Percentiles rank a stretch among this genome's conserved stretches.
Evolutionary conservation across 129 eudicot species (phyloP).

Genomic region (Deinandra increscens): DNA sequence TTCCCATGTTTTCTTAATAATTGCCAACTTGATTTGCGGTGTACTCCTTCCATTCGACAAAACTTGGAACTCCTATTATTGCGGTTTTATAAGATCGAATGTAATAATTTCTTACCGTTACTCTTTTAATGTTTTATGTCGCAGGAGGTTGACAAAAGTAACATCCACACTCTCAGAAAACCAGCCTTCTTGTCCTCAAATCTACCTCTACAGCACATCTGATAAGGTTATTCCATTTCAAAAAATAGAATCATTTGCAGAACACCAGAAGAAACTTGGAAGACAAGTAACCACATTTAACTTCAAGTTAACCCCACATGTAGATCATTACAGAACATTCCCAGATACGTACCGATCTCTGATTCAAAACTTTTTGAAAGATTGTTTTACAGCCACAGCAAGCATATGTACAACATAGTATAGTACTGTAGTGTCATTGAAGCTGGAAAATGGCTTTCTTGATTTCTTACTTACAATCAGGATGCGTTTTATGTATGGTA

Average conservation of each 20-base stretch:
- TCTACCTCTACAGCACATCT: conserved; percentile 77
- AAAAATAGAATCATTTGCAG: conserved; percentile 58
- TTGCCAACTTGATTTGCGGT: background rate
- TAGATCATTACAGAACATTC: conserved; percentile 80
- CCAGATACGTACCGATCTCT: conserved; percentile 55
- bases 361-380: conserved; percentile 49
- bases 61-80: background rate
- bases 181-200: conserved; percentile 80
- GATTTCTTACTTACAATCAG: background rate
- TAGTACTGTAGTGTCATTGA: background rate
- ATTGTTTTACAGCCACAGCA: conserved; percentile 38
- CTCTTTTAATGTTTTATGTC: conserved; percentile 1
- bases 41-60: background rate
- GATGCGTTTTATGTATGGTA: background rate
- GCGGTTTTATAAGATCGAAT: background rate
- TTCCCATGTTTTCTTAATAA: background rate
- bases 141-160: conserved; percentile 65
- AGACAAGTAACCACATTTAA: conserved; percentile 48
- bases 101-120: conserved; percentile 1
- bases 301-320: conserved; percentile 78
- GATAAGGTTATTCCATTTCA: conserved; percentile 76
- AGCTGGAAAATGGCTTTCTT: conserved; percentile 3
- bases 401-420: conserved; percentile 13
- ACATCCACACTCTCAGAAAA: conserved; percentile 42
- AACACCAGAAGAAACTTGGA: conserved; percentile 55